These are phyloP conservation scores for Sporothrix humicola DNA, from an alignment of 2,329 filamentous ascomycete genomes.

Conservation along the genomic window DNA sequence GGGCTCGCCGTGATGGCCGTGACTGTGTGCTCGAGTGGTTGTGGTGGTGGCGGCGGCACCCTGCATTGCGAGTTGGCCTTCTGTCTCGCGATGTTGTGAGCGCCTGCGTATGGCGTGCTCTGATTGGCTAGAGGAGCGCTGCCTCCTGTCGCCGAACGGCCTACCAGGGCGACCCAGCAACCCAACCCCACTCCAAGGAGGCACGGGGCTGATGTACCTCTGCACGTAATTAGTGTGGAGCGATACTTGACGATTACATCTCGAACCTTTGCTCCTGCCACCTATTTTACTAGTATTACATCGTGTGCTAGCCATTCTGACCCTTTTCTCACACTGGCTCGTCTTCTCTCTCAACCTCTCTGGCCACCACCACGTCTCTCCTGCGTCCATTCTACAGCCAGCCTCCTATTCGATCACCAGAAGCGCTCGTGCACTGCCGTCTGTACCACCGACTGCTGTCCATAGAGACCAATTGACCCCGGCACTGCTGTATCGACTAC, in stretches of 20 bases:
- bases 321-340: slow-evolving; percentile 1
- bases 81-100: slow-evolving; percentile 52
- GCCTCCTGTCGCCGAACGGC: slow-evolving; percentile 39
- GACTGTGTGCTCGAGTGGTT: slow-evolving; percentile 28
- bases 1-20: slow-evolving; percentile 22
- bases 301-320: slow-evolving; percentile 7
- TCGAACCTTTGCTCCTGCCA: slow-evolving; percentile 18
- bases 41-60: slow-evolving; percentile 30
- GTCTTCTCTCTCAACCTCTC: slow-evolving; percentile 12
- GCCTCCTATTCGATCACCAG: background rate
- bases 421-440: background rate
- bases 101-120: slow-evolving; percentile 21
- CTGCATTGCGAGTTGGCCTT: slow-evolving; percentile 21
- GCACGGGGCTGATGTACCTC: background rate
- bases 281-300: background rate
- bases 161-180: slow-evolving; percentile 48
- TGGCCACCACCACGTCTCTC: background rate
- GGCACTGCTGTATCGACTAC: background rate
- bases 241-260: background rate
- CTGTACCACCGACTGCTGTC: background rate
- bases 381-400: background rate
- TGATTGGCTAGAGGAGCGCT: slow-evolving; percentile 47
- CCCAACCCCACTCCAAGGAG: slow-evolving; percentile 34
- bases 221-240: background rate
- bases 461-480: background rate